phyloP scores from a whole-genome alignment of 139 green algal genomes.

The Chlamydomonas incerta region DNA sequence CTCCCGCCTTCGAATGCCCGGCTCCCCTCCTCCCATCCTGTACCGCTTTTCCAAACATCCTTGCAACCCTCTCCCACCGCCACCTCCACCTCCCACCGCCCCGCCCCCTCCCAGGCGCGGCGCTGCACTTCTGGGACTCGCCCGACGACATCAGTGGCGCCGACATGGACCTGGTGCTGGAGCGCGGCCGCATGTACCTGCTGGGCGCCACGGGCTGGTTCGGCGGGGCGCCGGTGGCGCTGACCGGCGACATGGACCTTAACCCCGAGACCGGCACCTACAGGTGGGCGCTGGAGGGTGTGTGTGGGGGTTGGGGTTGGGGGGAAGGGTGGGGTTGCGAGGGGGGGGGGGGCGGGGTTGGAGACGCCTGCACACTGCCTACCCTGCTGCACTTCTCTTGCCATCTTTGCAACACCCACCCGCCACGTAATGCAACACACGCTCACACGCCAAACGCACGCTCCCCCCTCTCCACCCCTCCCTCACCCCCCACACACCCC shows the following conservation, averaged over 20 bases:
- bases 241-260: slow-evolving; percentile 91
- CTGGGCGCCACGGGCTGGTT: slow-evolving; percentile 87
- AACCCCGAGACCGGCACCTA: slow-evolving; percentile 88
- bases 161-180: slow-evolving; percentile 92
- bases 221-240: slow-evolving; percentile 61
- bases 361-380: no score
- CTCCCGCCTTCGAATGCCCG: background rate
- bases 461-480: no score
- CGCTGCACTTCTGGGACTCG: slow-evolving; percentile 97
- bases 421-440: no score
- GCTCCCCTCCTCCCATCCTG: no score
- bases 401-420: no score
- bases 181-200: slow-evolving; percentile 92
- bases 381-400: no score
- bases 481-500: background rate
- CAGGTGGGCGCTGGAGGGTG: slow-evolving; percentile 45
- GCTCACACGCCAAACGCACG: no score
- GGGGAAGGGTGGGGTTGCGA: no score
- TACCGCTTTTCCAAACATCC: no score
- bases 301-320: background rate
- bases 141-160: slow-evolving; percentile 85
- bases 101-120: slow-evolving; percentile 37
- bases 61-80: background rate
- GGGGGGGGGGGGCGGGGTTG: no score
- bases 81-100: no score